Evolutionary conservation across 371 early-diverging fungal species (phyloP), one percentile per base, ranked within the genome.

Genomic region (Mortierella sp.): DNA sequence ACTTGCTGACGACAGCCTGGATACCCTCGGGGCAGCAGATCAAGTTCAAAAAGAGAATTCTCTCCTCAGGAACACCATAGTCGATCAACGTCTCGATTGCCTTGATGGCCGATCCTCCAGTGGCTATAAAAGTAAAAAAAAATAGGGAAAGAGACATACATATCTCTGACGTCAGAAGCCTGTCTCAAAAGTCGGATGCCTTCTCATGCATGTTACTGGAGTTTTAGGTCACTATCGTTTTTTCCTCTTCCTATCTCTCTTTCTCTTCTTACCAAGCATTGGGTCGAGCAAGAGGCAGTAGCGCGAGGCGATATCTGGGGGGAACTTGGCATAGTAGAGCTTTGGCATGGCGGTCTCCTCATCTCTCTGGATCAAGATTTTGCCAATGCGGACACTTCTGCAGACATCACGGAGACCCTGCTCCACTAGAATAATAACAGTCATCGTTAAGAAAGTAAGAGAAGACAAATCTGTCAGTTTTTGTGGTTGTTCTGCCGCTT

Each of bases 351-450:
- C 95, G 2, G 97, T 97, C 79, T 94, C 94, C 85, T 96, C 97
- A 73, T 97, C 95, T 64, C 97, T 89, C 83, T 97, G 97, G 70
- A 97, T 97, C 73, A 97, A 76, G 50, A 97, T 96, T 82, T 96
- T 96, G 65, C 97, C 97, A 60, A 97, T 96, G 57, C 97, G 86
- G 19, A 96, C 96, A 74, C 93, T 89, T 76, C 92, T 87, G 87
- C 96, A 95, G 68, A 94, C 94, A 66, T 95, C 95, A 63, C 97
- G 90, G 55, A 96, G 86, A 23, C 96, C 97, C 80, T 95, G 94
- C 77, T 96, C 97, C 91, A 91, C 79, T 77, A 55, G 57, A 19
- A 1, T 16, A 0, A 28, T 60, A 44, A 18, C n/a, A n/a, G n/a
- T n/a, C n/a, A n/a, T n/a, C n/a, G n/a, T n/a, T n/a, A 29, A n/a